Evolutionary conservation across 306 rosid genomes (phyloP).

Genomic region (Parietaria judaica): DNA sequence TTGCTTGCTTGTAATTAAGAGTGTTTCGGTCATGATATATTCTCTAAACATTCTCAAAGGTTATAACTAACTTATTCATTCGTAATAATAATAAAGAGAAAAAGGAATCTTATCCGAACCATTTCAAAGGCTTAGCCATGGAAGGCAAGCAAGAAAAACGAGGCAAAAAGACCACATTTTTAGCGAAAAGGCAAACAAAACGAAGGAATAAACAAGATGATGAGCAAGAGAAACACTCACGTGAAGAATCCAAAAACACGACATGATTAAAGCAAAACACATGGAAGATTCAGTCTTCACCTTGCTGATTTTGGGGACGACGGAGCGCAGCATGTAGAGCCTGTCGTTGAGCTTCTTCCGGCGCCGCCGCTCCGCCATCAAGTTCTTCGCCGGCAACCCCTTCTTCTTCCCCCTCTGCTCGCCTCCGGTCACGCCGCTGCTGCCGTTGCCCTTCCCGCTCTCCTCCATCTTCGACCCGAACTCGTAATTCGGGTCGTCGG

Average conservation of each 20-base stretch:
- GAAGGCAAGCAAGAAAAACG: not conserved
- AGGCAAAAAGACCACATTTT: not conserved
- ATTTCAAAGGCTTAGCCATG: not conserved
- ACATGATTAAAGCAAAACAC: not conserved
- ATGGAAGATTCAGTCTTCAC: slow-evolving; percentile 18
- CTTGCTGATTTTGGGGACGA: slow-evolving; percentile 93
- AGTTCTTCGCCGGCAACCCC: slow-evolving; percentile 90
- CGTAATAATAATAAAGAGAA: too few species aligned
- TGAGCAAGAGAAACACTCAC: not conserved
- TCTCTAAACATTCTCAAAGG: not conserved
- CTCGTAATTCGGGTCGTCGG: slow-evolving; percentile 52
- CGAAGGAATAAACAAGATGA: too few species aligned
- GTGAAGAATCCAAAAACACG: too few species aligned
- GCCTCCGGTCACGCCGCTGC: slow-evolving; percentile 40
- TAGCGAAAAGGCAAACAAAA: not conserved
- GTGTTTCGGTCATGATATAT: not conserved
- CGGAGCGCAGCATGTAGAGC: slow-evolving; percentile 86
- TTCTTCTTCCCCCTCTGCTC: slow-evolving; percentile 54
- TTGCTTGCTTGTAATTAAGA: too few species aligned
- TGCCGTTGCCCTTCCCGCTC: slow-evolving; percentile 25
- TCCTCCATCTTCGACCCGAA: slow-evolving; percentile 30
- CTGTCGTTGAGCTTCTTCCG: slow-evolving; percentile 78
- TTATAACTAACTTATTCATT: too few species aligned
- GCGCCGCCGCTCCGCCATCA: slow-evolving; percentile 88
- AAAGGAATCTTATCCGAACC: too few species aligned